Conservation (phyloP, 495 filamentous ascomycete genomes). For the Aspergillus conjunctus region DNA sequence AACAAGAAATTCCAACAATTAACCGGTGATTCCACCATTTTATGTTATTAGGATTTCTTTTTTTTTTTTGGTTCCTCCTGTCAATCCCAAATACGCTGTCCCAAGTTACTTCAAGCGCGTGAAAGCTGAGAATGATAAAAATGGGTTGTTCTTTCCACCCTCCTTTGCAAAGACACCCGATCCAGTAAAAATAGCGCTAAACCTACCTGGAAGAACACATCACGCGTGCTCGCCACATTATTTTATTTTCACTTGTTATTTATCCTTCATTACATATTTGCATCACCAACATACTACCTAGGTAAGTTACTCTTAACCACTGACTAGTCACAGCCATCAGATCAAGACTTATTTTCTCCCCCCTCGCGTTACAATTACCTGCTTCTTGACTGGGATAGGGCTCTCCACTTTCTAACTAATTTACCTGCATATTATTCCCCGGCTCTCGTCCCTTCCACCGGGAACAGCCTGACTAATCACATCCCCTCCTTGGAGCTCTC, state of each 20-base stretch:
- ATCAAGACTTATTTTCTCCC: not conserved
- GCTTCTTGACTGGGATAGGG: not conserved
- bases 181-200: slow-evolving; percentile 6
- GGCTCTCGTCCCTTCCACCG: not conserved
- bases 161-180: not conserved
- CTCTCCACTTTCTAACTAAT: not conserved
- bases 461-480: slow-evolving; percentile 18
- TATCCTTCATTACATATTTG: not conserved
- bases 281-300: slow-evolving; percentile 1
- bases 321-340: not conserved
- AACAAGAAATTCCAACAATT: not conserved
- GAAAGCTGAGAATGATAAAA: not conserved
- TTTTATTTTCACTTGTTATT: no score
- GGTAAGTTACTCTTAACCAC: no score
- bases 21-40: no score
- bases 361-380: not conserved
- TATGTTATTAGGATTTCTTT: no score
- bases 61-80: no score
- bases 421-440: not conserved
- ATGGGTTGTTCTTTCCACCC: not conserved
- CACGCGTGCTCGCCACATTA: slow-evolving; percentile 24
- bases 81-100: no score
- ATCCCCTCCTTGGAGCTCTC: not conserved
- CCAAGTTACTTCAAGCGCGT: no score
- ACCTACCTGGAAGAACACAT: slow-evolving; percentile 13